phyloP scores from a whole-genome alignment of 306 rosid species.

The Fragaria vesca region DNA sequence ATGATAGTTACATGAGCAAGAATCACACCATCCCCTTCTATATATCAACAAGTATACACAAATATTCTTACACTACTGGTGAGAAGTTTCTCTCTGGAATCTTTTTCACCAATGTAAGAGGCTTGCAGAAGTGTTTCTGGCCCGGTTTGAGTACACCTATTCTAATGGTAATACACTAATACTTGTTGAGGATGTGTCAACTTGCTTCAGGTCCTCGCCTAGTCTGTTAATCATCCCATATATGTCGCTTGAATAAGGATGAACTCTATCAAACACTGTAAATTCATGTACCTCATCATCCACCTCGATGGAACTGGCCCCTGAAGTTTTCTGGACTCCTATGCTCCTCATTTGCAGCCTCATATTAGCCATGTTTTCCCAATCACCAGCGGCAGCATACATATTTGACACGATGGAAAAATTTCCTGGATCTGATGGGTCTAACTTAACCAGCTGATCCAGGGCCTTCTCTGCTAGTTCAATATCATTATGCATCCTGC shows the following conservation, averaged over 20 bases:
- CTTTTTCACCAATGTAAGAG: conserved; percentile 2
- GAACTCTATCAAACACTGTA: conserved; percentile 66
- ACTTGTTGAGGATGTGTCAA: conserved; percentile 36
- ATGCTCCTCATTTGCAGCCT: conserved; percentile 59
- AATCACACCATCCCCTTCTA: conserved; percentile 10
- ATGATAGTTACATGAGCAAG: conserved; percentile 6
- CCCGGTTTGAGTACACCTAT: conserved; percentile 3
- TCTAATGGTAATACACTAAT: conserved; percentile 17
- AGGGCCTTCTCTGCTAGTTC: conserved; percentile 61
- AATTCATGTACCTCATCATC: conserved; percentile 71
- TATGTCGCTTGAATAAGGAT: conserved; percentile 65
- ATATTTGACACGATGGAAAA: conserved; percentile 76
- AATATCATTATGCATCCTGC: conserved; percentile 68
- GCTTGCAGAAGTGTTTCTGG: neutral
- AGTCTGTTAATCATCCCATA: conserved; percentile 69
- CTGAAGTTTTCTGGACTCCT: conserved; percentile 69
- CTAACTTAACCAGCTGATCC: conserved; percentile 49
- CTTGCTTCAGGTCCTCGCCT: conserved; percentile 51
- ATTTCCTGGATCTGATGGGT: conserved; percentile 62
- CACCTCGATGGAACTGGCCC: conserved; percentile 78
- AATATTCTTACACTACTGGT: neutral
- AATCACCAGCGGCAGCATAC: conserved; percentile 77
- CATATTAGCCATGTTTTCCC: conserved; percentile 58
- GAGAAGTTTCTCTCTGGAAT: neutral
- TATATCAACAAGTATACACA: conserved; percentile 1